phyloP scores from a whole-genome alignment of 805 yeast genomes.

The Lipomyces starkeyi region DNA sequence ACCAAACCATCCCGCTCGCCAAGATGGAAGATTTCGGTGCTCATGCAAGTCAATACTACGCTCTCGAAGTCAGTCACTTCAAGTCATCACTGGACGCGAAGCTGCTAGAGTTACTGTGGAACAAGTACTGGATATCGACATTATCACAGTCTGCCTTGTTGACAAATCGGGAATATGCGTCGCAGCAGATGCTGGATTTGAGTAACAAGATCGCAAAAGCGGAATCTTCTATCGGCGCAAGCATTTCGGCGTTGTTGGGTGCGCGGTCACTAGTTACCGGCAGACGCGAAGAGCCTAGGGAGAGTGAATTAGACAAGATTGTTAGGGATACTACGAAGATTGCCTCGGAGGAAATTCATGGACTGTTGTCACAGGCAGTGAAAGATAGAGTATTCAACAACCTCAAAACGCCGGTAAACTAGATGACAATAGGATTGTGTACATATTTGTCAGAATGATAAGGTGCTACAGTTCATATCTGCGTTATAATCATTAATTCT shows the following conservation, averaged over 20 bases:
- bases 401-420: constrained; percentile 19
- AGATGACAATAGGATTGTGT: background rate
- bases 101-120: constrained; percentile 53
- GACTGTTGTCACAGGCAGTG: constrained; percentile 39
- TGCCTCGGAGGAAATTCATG: constrained; percentile 42
- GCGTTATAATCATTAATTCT: constrained; percentile 2
- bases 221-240: constrained; percentile 16
- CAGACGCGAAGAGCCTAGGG: constrained; percentile 17
- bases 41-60: constrained; percentile 71
- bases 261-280: constrained; percentile 7
- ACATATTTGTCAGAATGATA: background rate
- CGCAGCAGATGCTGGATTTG: constrained; percentile 44
- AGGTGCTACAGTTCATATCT: background rate
- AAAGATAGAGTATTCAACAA: constrained; percentile 38
- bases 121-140: constrained; percentile 56
- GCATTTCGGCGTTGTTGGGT: constrained; percentile 13
- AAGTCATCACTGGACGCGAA: constrained; percentile 57
- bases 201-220: constrained; percentile 39
- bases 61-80: constrained; percentile 67
- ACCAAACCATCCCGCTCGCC: constrained; percentile 53
- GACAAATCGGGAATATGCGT: constrained; percentile 41
- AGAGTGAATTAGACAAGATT: constrained; percentile 32
- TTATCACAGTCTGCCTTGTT: constrained; percentile 45
- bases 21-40: constrained; percentile 70
- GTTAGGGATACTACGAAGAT: constrained; percentile 35